Base-by-base conservation (phyloP, 2,329 filamentous ascomycete species). In the Diaporthe caulivora region DNA sequence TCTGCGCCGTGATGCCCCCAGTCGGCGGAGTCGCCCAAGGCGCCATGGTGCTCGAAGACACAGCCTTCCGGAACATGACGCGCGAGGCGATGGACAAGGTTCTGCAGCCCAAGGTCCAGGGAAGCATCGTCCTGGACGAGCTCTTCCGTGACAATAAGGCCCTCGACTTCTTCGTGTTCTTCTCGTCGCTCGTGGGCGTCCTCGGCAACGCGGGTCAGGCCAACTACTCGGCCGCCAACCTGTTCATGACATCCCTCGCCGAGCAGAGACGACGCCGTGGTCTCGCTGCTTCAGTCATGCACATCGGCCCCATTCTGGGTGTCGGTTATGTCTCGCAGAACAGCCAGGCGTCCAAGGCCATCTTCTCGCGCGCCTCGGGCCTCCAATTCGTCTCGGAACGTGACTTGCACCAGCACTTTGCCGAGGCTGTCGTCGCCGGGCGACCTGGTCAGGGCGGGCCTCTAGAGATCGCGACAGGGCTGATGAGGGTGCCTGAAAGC, bases 171-270 rank as follows among this genome's bases (percentile, higher is more conserved):
- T 78, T 82, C 70, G 73, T 82, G 51, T 49, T 80, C 18, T 78
- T 82, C 62, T 80, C 79, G 0, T 83, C 81, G 1, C n/a, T 78
- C 2, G 69, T 75, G 9, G 64, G 42, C 34, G 68, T 81, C 8
- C 65, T 72, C 1, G 81, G 81, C 17, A 80, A 80, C 70, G 18
- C 42, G 11, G 79, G 77, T 2, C 86, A 88, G 76, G 72, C 79
- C 10, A 86, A 83, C 74, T 88, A 88, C 73, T 75, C 78, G 0
- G 83, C 84, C 0, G 84, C 83, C 1, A 87, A 87, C 74, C 74
- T 75, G 17, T 88, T 81, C 76, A 82, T 87, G 80, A 73, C 76
- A 1, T 72, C 73, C 2, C 76, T 87, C 0, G 82, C 75, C 0
- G 65, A 74, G 0, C 79, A 84, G 17, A 78, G 87, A 4, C 74